Base-by-base conservation (phyloP, 352 stramenopile genomes). In the Phytophthora citrophthora region DNA sequence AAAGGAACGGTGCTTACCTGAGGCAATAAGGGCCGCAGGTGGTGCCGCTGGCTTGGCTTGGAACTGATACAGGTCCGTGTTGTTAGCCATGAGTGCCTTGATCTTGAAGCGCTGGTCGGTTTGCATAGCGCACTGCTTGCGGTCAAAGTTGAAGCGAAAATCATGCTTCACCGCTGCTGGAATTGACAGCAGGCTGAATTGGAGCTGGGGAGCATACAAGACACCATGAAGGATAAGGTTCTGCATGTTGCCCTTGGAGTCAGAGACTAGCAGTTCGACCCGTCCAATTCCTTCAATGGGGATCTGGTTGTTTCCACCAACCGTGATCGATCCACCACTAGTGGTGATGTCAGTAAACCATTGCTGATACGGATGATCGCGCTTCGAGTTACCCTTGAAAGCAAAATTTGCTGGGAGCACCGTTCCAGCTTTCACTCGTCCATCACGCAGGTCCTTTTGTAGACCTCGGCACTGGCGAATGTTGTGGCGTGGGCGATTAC, bases 241-340 rank as follows among this genome's bases (percentile, higher is more conserved):
- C 27, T 47, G 54, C 32, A 3, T 8, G 5, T 50, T 62, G 12
- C 45, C 47, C 46, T 72, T 72, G 31, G 56, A 68, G 61, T 58
- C 20, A 20, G 20, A 20, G 20, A 20, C 20, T 20, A 2, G 20
- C 0, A 20, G 20, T 2, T 20, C 1, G 20, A 20, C 20, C 20
- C 20, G 20, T 16, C 56, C 56, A 55, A 44, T 68, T 0, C 55
- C 55, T 53, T 64, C 13, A 36, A 62, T 62, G 4, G 44, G 16
- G 1, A 49, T 44, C 18, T 62, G 6, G 23, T 54, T 43, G 3
- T 68, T 68, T 6, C 64, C 44, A 1, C 57, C 51, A 23, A 68
- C 51, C 0, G 64, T 68, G 38, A 68, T 68, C 1, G 38, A 56
- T 4, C 45, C 61, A 43, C 20, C 43, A 52, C 24, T 53, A 0